phyloP scores from a whole-genome alignment of 805 yeast genomes.

The Jamesozyma jinghongensis region DNA sequence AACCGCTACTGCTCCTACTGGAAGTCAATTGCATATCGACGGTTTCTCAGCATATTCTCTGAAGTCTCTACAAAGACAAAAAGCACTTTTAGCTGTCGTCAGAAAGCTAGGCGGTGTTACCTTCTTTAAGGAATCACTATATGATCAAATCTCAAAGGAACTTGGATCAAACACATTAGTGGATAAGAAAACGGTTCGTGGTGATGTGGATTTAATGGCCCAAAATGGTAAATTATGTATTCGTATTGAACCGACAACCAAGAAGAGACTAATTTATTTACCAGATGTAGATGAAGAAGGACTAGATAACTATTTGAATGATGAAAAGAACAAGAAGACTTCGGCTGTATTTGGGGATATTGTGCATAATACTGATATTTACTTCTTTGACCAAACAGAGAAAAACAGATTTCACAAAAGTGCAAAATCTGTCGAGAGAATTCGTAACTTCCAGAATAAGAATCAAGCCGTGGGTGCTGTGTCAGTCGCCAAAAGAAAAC shows the following conservation, averaged over 20 bases:
- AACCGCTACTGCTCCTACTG: slow-evolving; percentile 2
- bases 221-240: slow-evolving; percentile 17
- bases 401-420: slow-evolving; percentile 25
- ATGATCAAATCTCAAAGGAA: slow-evolving; percentile 33
- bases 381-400: slow-evolving; percentile 27
- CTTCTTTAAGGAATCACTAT: slow-evolving; percentile 35
- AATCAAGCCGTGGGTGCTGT: neutral
- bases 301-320: slow-evolving; percentile 13
- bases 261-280: slow-evolving; percentile 17
- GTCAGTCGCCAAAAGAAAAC: neutral
- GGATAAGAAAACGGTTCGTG: slow-evolving; percentile 46
- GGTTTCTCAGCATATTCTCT: slow-evolving; percentile 36
- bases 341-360: slow-evolving; percentile 16
- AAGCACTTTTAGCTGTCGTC: slow-evolving; percentile 36
- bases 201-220: slow-evolving; percentile 33
- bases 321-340: slow-evolving; percentile 24
- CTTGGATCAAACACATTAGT: slow-evolving; percentile 34
- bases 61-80: slow-evolving; percentile 37
- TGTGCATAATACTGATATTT: slow-evolving; percentile 26
- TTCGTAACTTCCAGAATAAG: slow-evolving; percentile 22
- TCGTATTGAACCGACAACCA: slow-evolving; percentile 13
- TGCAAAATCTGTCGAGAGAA: slow-evolving; percentile 25
- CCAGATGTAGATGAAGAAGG: slow-evolving; percentile 16
- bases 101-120: slow-evolving; percentile 39
- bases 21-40: slow-evolving; percentile 12